These are phyloP conservation scores for Leccinum imitatum DNA, from an alignment of 768 basidiomycete genomes.

Conservation along the genomic window DNA sequence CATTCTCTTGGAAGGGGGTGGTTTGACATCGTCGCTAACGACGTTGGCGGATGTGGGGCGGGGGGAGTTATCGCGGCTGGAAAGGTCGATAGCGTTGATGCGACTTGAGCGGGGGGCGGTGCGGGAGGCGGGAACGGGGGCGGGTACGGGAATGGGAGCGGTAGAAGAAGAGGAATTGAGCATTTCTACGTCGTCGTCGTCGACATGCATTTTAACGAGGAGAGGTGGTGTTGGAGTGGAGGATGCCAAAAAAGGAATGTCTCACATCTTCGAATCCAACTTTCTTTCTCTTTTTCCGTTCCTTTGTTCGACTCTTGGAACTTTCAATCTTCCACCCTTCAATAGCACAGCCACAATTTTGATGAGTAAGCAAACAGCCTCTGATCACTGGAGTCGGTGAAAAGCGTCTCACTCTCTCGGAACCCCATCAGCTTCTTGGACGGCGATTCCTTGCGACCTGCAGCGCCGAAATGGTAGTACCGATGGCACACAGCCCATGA, in stretches of 20 bases:
- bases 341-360: conserved; percentile 15
- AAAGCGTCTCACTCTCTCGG: too few relatives aligned
- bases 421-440: too few relatives aligned
- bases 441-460: too few relatives aligned
- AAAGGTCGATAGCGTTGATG: conserved; percentile 26
- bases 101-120: conserved; percentile 16
- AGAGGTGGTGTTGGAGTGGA: conserved; percentile 32
- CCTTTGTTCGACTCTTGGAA: conserved; percentile 29
- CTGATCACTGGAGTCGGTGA: too few relatives aligned
- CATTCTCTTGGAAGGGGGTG: conserved; percentile 32
- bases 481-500: too few relatives aligned
- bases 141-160: not conserved
- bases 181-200: conserved; percentile 34
- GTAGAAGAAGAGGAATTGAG: not conserved
- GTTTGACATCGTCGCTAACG: conserved; percentile 24
- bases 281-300: conserved; percentile 16
- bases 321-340: conserved; percentile 9
- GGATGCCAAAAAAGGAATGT: conserved; percentile 39
- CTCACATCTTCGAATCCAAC: conserved; percentile 21
- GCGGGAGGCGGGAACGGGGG: conserved; percentile 8
- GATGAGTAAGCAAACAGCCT: conserved; percentile 22
- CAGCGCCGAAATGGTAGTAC: too few relatives aligned
- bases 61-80: conserved; percentile 33
- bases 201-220: conserved; percentile 3
- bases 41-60: conserved; percentile 9